Conservation (phyloP, 2,329 filamentous ascomycete genomes). For the Bipolaris zeicola region DNA sequence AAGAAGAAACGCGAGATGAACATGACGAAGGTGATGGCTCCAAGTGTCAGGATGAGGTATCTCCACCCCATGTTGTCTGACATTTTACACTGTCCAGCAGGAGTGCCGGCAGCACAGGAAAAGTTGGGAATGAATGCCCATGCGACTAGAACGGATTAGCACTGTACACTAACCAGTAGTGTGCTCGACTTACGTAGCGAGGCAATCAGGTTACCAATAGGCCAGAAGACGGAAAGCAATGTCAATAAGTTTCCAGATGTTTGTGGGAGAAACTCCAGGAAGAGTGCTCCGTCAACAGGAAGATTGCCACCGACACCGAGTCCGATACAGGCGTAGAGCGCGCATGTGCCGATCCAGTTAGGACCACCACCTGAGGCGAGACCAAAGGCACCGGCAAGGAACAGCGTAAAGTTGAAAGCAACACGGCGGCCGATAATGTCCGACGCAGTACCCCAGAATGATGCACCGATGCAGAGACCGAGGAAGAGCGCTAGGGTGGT, state of each 20-base stretch:
- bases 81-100: slow-evolving; percentile 48
- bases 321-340: slow-evolving; percentile 51
- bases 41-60: slow-evolving; percentile 72
- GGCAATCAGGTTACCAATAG: slow-evolving; percentile 76
- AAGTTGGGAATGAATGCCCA: slow-evolving; percentile 77
- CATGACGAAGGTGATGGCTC: slow-evolving; percentile 75
- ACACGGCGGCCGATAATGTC: slow-evolving; percentile 79
- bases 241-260: slow-evolving; percentile 76
- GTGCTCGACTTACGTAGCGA: slow-evolving; percentile 26
- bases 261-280: slow-evolving; percentile 82
- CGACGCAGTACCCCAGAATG: slow-evolving; percentile 79
- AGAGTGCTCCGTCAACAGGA: slow-evolving; percentile 78
- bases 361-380: slow-evolving; percentile 70
- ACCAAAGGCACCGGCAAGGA: slow-evolving; percentile 76
- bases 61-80: slow-evolving; percentile 75
- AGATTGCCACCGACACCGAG: slow-evolving; percentile 67
- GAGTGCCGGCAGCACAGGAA: slow-evolving; percentile 51
- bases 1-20: slow-evolving; percentile 78
- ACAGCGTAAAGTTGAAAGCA: slow-evolving; percentile 80
- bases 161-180: too few species aligned
- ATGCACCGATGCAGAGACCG: slow-evolving; percentile 77
- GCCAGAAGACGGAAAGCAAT: slow-evolving; percentile 86
- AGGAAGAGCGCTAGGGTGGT: slow-evolving; percentile 79
- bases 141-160: slow-evolving; percentile 57
- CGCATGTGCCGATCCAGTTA: slow-evolving; percentile 62